Conservation (phyloP, 2,329 filamentous ascomycete genomes). For the Microdochium bolleyi region DNA sequence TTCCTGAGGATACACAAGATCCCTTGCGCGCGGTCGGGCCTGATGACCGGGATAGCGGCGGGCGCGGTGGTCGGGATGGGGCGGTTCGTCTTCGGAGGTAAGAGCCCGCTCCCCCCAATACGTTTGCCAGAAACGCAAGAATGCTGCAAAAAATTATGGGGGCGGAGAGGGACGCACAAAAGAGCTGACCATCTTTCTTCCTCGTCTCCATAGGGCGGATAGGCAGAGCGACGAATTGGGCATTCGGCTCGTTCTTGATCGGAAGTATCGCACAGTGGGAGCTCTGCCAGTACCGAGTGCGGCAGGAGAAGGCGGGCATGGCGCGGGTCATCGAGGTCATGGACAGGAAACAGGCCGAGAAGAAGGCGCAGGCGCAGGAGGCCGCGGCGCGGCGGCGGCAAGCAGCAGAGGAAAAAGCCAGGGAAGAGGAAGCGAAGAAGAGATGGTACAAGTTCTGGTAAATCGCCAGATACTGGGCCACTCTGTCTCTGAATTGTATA, state of each 20-base stretch:
- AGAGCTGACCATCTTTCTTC: not conserved
- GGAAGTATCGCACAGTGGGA: slow-evolving; percentile 70
- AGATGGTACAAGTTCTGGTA: slow-evolving; percentile 53
- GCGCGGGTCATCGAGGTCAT: slow-evolving; percentile 78
- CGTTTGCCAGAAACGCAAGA: not conserved
- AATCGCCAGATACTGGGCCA: slow-evolving; percentile 1
- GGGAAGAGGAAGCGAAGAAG: slow-evolving; percentile 22
- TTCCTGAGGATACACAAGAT: slow-evolving; percentile 66
- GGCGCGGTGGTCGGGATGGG: slow-evolving; percentile 71
- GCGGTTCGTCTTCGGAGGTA: slow-evolving; percentile 70
- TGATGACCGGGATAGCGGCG: slow-evolving; percentile 74
- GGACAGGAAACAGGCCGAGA: slow-evolving; percentile 61
- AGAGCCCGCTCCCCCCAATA: slow-evolving; percentile 10
- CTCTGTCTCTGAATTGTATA: not conserved
- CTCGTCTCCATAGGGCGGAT: slow-evolving; percentile 39
- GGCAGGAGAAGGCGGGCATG: slow-evolving; percentile 74
- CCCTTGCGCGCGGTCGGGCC: slow-evolving; percentile 76
- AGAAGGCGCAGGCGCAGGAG: slow-evolving; percentile 32
- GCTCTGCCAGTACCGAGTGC: slow-evolving; percentile 69
- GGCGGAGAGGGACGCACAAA: not conserved
- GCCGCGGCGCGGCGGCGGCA: slow-evolving; percentile 29
- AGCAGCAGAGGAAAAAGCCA: slow-evolving; percentile 32
- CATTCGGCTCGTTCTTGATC: slow-evolving; percentile 67
- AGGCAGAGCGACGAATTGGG: slow-evolving; percentile 72
- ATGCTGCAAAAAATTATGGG: not conserved